phyloP scores from a whole-genome alignment of 805 yeast species.

The Candida michaelii region DNA sequence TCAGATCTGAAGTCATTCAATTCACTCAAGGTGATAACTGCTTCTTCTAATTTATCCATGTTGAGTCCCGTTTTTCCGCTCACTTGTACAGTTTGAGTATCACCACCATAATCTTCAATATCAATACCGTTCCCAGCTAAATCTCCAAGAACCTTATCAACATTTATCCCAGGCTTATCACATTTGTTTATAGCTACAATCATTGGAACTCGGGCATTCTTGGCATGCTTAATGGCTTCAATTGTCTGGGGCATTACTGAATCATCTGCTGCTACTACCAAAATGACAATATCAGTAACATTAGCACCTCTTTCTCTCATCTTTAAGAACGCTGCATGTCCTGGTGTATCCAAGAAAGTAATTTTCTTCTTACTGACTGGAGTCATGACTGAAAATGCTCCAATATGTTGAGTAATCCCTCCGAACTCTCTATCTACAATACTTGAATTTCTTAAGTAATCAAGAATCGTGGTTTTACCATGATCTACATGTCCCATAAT shows the following conservation, averaged over 20 bases:
- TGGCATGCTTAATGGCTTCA: conserved; percentile 93
- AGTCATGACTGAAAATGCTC: conserved; percentile 89
- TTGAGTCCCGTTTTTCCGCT: conserved; percentile 89
- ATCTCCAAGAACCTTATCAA: conserved; percentile 76
- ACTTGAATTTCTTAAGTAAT: conserved; percentile 78
- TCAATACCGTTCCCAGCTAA: conserved; percentile 75
- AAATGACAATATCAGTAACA: conserved; percentile 85
- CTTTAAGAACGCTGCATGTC: conserved; percentile 94
- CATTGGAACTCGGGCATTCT: conserved; percentile 74
- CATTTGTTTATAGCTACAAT: conserved; percentile 93
- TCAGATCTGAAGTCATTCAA: conserved; percentile 74
- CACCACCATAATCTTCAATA: conserved; percentile 94
- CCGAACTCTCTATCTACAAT: conserved; percentile 87
- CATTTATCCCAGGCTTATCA: conserved; percentile 74
- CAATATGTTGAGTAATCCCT: conserved; percentile 97
- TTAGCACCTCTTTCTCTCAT: conserved; percentile 97
- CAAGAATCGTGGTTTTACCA: conserved; percentile 94
- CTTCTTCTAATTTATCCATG: conserved; percentile 87
- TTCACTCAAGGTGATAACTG: conserved; percentile 82
- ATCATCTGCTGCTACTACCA: conserved; percentile 97
- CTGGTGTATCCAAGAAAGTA: conserved; percentile 95
- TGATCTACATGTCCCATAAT: conserved; percentile 99
- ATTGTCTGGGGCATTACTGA: conserved; percentile 97
- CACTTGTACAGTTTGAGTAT: conserved; percentile 82
- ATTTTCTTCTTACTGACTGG: conserved; percentile 72